Conservation (phyloP, 768 basidiomycete species). For the Suillus tomentosus region DNA sequence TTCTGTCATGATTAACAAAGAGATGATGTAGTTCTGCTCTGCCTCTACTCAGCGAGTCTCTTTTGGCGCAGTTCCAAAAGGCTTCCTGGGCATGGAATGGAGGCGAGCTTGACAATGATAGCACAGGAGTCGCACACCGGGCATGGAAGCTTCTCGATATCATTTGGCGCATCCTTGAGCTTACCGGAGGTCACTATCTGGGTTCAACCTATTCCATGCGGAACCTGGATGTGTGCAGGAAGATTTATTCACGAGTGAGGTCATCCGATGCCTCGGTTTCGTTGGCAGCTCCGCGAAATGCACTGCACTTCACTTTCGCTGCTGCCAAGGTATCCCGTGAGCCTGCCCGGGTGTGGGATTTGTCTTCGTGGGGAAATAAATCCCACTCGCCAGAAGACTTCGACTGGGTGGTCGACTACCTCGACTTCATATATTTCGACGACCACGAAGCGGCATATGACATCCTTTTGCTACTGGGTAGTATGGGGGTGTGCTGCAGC, state of each 20-base stretch:
- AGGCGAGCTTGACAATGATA: background rate
- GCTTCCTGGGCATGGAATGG: too few species aligned
- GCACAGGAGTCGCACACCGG: background rate
- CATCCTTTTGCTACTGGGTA: background rate
- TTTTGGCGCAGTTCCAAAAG: too few species aligned
- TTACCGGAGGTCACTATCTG: too few species aligned
- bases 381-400: background rate
- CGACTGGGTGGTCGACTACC: background rate
- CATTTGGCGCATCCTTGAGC: background rate
- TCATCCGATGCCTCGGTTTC: background rate
- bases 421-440: background rate
- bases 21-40: background rate
- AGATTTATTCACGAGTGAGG: background rate
- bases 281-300: background rate
- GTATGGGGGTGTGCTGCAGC: background rate
- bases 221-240: too few species aligned
- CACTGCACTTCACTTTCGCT: background rate
- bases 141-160: background rate
- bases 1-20: background rate
- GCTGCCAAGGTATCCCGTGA: background rate
- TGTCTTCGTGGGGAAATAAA: too few species aligned
- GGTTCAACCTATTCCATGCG: background rate
- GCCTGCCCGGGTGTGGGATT: too few species aligned
- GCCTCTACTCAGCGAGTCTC: background rate
- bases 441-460: background rate